Conservation (phyloP, 2,329 filamentous ascomycete species). For the Lecanicillium sp. region DNA sequence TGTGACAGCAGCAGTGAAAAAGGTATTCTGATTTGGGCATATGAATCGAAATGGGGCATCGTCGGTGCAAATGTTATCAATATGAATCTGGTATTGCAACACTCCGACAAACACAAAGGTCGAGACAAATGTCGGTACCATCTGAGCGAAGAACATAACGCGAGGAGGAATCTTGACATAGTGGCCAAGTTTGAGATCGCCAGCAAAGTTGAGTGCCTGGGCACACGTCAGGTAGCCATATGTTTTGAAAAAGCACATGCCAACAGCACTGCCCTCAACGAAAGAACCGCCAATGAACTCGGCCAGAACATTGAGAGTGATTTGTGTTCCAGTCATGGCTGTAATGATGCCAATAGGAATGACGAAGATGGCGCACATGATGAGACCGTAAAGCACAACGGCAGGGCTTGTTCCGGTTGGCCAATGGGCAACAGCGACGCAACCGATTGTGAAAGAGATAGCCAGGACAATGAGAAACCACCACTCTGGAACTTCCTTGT, state of each 20-base stretch:
- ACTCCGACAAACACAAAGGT: conserved; percentile 25
- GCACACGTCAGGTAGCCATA: conserved; percentile 27
- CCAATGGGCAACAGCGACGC: conserved; percentile 27
- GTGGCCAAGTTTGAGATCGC: conserved; percentile 32
- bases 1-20: conserved; percentile 29
- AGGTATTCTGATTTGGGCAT: conserved; percentile 22
- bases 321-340: conserved; percentile 33
- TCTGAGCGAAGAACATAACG: conserved; percentile 26
- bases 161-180: conserved; percentile 33
- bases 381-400: conserved; percentile 35
- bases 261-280: conserved; percentile 34
- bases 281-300: conserved; percentile 39
- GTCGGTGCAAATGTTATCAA: conserved; percentile 19
- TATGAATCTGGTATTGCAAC: conserved; percentile 27
- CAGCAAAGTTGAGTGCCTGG: conserved; percentile 27
- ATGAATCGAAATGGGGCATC: conserved; percentile 18
- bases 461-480: conserved; percentile 31
- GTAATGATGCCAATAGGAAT: conserved; percentile 36
- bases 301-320: conserved; percentile 37
- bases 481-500: conserved; percentile 40
- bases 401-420: conserved; percentile 33
- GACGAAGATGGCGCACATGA: conserved; percentile 32
- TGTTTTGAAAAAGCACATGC: conserved; percentile 39
- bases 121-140: conserved; percentile 25
- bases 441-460: conserved; percentile 24